A percentile compares a stretch with the other conserved stretches of the same genome.
These are phyloP conservation scores for Fimicolochytrium jonesii DNA, from an alignment of 192 early-diverging fungal genomes.

Conservation along the genomic window DNA sequence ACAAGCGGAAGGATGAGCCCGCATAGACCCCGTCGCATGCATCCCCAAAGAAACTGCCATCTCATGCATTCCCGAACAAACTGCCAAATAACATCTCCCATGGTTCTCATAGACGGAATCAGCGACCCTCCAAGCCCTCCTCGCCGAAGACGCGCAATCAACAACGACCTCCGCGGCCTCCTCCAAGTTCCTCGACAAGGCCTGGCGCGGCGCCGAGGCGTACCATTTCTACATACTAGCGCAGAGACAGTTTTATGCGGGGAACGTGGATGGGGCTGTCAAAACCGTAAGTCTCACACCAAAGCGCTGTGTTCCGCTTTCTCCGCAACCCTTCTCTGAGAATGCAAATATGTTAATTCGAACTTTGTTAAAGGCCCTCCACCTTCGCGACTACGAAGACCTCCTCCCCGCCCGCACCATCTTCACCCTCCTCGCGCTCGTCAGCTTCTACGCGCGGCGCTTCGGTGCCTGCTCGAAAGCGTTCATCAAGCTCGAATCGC, in stretches of 20 bases:
- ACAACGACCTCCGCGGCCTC: no score
- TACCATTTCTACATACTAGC: conserved; percentile 56
- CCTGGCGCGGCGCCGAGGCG: conserved; percentile 59
- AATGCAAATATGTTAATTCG: no score
- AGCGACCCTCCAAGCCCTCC: conserved; percentile 44
- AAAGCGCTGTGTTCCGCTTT: neutral
- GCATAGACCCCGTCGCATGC: no score
- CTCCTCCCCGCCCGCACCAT: conserved; percentile 41
- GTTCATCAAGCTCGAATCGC: conserved; percentile 49
- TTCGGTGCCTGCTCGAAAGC: conserved; percentile 50
- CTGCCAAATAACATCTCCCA: no score
- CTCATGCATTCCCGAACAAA: no score
- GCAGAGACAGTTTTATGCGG: conserved; percentile 54
- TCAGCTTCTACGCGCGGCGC: conserved; percentile 42
- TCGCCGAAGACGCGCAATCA: conserved; percentile 39
- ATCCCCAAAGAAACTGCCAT: no score
- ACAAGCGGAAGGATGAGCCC: no score
- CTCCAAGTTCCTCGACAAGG: conserved; percentile 43
- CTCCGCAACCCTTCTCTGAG: no score
- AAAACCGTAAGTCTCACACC: conserved; percentile 34
- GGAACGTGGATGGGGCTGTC: conserved; percentile 41
- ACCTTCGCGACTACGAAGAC: conserved; percentile 52
- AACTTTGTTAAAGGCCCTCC: conserved; percentile 43
- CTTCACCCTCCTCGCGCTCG: conserved; percentile 45
- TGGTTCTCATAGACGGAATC: no score